Conservation (phyloP, 1,284 basidiomycete species). For the Paramarasmius palmivorus region DNA sequence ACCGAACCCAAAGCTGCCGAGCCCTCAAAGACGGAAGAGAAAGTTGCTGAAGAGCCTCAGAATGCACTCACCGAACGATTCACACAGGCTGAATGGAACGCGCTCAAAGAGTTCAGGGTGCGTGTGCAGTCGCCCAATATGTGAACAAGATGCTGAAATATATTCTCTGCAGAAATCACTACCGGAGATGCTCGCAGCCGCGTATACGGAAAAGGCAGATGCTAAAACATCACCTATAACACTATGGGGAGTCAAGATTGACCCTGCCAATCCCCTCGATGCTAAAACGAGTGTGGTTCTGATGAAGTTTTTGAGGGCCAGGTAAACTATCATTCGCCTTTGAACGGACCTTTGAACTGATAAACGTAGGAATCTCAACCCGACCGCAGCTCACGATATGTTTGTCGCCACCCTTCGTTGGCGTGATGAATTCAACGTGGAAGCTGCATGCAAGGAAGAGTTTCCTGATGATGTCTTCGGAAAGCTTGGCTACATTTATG, state of each 20-base stretch:
- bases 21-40: conserved; percentile 11
- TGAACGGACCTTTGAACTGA: not conserved
- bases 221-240: conserved; percentile 50
- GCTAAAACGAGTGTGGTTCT: conserved; percentile 70
- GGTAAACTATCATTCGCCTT: conserved; percentile 39
- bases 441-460: conserved; percentile 57
- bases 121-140: conserved; percentile 19
- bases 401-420: conserved; percentile 69
- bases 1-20: not conserved
- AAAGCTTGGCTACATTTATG: conserved; percentile 61
- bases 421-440: conserved; percentile 69
- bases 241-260: conserved; percentile 71
- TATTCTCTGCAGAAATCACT: conserved; percentile 44
- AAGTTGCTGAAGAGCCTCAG: conserved; percentile 51
- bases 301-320: conserved; percentile 78
- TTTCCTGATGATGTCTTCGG: conserved; percentile 70
- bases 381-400: conserved; percentile 60
- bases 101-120: conserved; percentile 67
- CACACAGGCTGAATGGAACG: conserved; percentile 66
- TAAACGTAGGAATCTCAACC: conserved; percentile 46
- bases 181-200: conserved; percentile 56
- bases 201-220: conserved; percentile 54
- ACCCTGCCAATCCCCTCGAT: conserved; percentile 51
- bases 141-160: conserved; percentile 1
- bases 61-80: conserved; percentile 69